Evolutionary conservation across 1,284 basidiomycete genomes (phyloP), one percentile per base, ranked within the genome.

Genomic region (Afroboletus lepidellus): DNA sequence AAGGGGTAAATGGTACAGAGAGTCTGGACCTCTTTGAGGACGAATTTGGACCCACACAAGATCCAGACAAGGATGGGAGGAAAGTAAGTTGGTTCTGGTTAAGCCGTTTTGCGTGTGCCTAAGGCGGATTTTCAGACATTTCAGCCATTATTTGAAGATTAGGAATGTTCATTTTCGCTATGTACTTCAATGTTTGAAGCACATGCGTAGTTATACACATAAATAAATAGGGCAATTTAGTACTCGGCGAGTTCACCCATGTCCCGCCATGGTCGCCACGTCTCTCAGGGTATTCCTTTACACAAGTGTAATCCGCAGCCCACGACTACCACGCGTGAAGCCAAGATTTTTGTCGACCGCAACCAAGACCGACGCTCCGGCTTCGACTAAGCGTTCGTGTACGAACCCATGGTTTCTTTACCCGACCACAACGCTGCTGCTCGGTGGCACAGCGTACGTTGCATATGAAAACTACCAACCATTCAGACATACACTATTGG

Each of bases 121-220:
- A 38, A 51, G 13, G 39, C 16, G 34, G 24, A 18, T 46, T 37
- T 47, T 16, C 60, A 84, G 80, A 59, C 63, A 20, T 87, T 87
- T 67, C 77, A 75, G 57, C 85, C 85, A 33, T 65, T 87, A 23
- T 87, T 87, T 59, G 81, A 85, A 54, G 85, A 87, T 61, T 87
- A 6, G 6, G 23, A 8, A 20, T 23, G 11, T 23, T 27, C 15
- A 2, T 18, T 32, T 49, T n/a, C n/a, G n/a, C n/a, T 27, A 27
- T 27, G 25, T 27, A 27, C 25, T 27, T 27, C 9, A 15, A 27
- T 29, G 30, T 32, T 16, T n/a, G 16, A 13, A n/a, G 16, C 32
- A 12, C 27, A 27, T 9, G 27, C 30, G 12, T n/a, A 34, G 33
- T 34, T 34, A 34, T 34, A n/a, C 18, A 34, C 33, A 21, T 11